These are phyloP conservation scores for Termitomyces heimii DNA, from an alignment of 768 basidiomycete genomes.

Conservation along the genomic window DNA sequence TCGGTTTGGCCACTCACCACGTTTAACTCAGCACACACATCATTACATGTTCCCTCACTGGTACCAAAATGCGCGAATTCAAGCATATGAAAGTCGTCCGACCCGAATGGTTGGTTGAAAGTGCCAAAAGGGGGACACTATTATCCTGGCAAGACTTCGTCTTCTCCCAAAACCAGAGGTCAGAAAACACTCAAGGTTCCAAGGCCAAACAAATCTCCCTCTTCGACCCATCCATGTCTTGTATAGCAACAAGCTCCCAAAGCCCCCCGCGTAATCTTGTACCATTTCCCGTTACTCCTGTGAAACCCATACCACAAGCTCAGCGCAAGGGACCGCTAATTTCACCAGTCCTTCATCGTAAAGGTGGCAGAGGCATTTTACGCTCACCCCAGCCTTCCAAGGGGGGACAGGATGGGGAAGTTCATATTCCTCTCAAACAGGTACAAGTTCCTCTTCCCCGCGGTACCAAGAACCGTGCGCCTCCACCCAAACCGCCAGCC, in stretches of 20 bases:
- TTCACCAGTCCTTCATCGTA: background rate
- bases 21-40: conserved; percentile 68
- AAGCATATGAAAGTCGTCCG: conserved; percentile 84
- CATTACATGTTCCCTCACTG: conserved; percentile 85
- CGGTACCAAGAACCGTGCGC: background rate
- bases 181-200: conserved; percentile 45
- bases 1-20: background rate
- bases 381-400: background rate
- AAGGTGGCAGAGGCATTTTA: background rate
- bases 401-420: background rate
- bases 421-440: background rate
- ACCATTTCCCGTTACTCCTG: conserved; percentile 2
- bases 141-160: conserved; percentile 80
- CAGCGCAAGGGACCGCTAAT: background rate
- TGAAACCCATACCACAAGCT: background rate
- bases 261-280: background rate
- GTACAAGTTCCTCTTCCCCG: background rate
- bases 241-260: background rate
- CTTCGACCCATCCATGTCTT: conserved; percentile 13
- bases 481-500: background rate
- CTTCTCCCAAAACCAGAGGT: conserved; percentile 43
- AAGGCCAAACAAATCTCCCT: conserved; percentile 32
- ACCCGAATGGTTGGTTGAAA: conserved; percentile 86
- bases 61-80: conserved; percentile 85
- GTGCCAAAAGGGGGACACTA: conserved; percentile 56